A percentile compares a stretch with the other conserved stretches of the same genome.
Evolutionary conservation across 768 basidiomycete species (phyloP).

Genomic region (Suillus spraguei): DNA sequence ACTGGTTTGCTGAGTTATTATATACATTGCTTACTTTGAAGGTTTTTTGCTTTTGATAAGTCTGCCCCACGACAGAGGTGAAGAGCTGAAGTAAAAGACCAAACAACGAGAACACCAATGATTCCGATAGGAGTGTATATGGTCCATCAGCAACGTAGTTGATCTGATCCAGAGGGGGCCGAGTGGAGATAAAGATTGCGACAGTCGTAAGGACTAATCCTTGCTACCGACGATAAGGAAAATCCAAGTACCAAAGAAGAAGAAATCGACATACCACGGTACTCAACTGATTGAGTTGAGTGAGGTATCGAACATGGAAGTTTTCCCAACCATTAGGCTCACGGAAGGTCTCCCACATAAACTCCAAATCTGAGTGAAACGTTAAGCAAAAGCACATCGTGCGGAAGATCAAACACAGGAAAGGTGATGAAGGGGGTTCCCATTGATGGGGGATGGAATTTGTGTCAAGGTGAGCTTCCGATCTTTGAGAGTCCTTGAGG

Average conservation of each 20-base stretch:
- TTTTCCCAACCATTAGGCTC: constrained; percentile 1
- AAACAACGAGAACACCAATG: constrained; percentile 5
- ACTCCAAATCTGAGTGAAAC: neutral
- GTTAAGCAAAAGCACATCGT: neutral
- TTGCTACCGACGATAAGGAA: neutral
- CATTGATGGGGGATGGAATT: neutral
- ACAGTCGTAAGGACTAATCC: neutral
- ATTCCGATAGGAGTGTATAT: neutral
- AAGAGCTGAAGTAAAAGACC: neutral
- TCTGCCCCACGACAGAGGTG: neutral
- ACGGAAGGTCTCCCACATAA: constrained; percentile 6
- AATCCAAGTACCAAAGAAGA: too few relatives aligned
- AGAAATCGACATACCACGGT: neutral
- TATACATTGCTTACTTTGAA: neutral
- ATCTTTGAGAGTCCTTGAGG: neutral
- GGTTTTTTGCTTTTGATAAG: neutral
- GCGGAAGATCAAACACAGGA: neutral
- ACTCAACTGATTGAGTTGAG: constrained; percentile 2
- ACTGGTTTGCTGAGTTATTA: neutral
- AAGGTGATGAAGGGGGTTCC: neutral
- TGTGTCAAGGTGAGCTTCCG: neutral
- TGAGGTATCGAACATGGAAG: neutral
- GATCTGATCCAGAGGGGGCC: neutral
- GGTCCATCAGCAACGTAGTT: neutral
- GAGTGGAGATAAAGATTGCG: too few relatives aligned